Base-by-base conservation (phyloP, 2,329 filamentous ascomycete genomes). In the Triangularia verruculosa region DNA sequence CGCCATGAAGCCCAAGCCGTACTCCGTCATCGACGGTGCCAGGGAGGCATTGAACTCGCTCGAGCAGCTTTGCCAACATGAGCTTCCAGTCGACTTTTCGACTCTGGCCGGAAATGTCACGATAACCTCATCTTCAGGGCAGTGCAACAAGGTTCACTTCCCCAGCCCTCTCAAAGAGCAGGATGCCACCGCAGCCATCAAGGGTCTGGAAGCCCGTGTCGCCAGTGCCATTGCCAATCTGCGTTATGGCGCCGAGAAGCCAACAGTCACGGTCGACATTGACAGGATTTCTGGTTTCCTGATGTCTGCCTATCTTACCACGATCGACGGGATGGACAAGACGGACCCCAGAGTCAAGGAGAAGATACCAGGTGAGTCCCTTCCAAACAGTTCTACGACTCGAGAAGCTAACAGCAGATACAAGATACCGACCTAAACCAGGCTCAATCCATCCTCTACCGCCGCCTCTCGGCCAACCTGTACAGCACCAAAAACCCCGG, bases 401-500 rank as follows among this genome's bases (percentile, higher is more conserved):
- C 22, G 7, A 8, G 76, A 77, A 56, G 65, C 78, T 73, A 76
- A 39, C 17, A 69, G 61, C 47, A 55, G 15, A 12, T 27, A 34
- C 13, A 63, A 91, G 89, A 91, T 69, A 92, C 89, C 70, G 90
- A 92, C 74, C 75, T 92, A 22, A 77, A 90, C 4, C 78, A 83
- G 65, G 90, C 90, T 1, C 90, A 92, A 72, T 90, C 89, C 1
- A 85, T 87, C 66, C 78, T 85, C 6, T 92, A 92, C 72, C 84
- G 89, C 9, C 86, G 89, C 65, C 81, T 92, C 74, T 90, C 89
- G 11, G 89, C 89, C 13, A 91, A 91, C 65, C 76, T 92, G 1
- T 92, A 91, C 75, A 80, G 83, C 70, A 91, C 89, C 8, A 87
- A 85, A 72, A 82, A 80, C n/a, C 76, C 80, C 1, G 85, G 83